Evolutionary conservation across 139 green algal species (phyloP).

Genomic region (Asterochloris sp.): DNA sequence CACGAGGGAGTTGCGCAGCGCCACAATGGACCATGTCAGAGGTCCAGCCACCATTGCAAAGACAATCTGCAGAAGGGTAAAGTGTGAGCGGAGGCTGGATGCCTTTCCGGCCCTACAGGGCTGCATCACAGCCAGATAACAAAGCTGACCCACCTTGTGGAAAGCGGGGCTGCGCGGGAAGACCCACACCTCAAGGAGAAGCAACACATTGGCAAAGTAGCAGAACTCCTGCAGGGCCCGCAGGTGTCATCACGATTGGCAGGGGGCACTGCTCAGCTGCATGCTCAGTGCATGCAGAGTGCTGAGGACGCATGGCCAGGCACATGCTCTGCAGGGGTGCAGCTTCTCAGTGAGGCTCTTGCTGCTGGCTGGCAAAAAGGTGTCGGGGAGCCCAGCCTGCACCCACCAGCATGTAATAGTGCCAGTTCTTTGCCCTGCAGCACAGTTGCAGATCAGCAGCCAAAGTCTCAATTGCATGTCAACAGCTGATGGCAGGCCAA

Average conservation of each 20-base stretch:
- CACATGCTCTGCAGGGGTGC: too few species aligned
- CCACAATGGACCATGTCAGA: conserved; percentile 61
- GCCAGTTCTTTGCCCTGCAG: conserved; percentile 15
- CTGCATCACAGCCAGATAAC: background rate
- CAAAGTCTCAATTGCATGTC: too few species aligned
- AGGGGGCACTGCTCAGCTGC: conserved; percentile 15
- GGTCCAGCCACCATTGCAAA: conserved; percentile 71
- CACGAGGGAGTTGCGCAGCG: conserved; percentile 76
- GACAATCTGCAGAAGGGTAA: conserved; percentile 42
- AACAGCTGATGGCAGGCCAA: too few species aligned
- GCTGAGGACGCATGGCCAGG: too few species aligned
- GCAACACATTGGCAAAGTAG: conserved; percentile 71
- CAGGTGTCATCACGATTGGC: too few species aligned
- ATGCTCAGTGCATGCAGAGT: background rate
- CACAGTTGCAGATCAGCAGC: too few species aligned
- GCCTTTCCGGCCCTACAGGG: too few species aligned
- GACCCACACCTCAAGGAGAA: conserved; percentile 63
- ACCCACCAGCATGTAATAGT: conserved; percentile 53
- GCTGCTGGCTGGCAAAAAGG: too few species aligned
- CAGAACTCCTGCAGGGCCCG: conserved; percentile 41
- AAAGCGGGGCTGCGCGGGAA: conserved; percentile 40
- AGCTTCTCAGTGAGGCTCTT: too few species aligned
- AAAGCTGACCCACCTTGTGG: conserved; percentile 43
- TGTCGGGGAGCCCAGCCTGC: too few species aligned
- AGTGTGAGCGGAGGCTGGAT: too few species aligned